Evolutionary conservation across 441 rosid genomes (phyloP).

Genomic region (Eruca vesicaria): DNA sequence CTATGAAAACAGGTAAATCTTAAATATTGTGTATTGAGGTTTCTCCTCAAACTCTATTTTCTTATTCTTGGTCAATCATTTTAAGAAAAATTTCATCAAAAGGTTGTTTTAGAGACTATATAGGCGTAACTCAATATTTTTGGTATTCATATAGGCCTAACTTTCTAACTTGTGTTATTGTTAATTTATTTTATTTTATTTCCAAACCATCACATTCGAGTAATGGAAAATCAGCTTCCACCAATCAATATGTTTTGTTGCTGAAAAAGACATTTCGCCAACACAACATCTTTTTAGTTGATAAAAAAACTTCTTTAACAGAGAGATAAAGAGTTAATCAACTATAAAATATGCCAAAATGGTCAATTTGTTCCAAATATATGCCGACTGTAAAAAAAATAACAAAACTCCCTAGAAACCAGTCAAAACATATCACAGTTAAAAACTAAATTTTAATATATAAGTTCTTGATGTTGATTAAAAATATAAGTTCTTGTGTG

Average conservation of each 20-base stretch:
- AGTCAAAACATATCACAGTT: background rate
- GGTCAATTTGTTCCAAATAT: background rate
- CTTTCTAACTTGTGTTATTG: background rate
- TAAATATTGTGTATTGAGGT: background rate
- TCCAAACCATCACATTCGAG: background rate
- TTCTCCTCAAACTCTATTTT: background rate
- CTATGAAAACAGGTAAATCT: background rate
- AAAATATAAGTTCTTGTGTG: background rate
- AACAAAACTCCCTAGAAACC: background rate
- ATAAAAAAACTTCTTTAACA: background rate
- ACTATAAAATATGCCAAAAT: background rate
- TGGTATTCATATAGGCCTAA: background rate
- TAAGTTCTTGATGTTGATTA: background rate
- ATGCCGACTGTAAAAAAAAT: background rate
- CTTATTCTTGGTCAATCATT: background rate
- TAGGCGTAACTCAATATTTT: background rate
- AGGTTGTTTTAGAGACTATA: background rate
- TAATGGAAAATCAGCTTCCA: background rate
- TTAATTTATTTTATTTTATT: background rate
- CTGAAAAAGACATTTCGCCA: background rate
- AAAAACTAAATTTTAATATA: background rate
- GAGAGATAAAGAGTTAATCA: background rate
- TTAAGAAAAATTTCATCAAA: background rate
- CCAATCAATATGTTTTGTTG: background rate
- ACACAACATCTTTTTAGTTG: background rate